Base-by-base conservation (phyloP, 768 basidiomycete genomes). In the Filobasidium wieringae region DNA sequence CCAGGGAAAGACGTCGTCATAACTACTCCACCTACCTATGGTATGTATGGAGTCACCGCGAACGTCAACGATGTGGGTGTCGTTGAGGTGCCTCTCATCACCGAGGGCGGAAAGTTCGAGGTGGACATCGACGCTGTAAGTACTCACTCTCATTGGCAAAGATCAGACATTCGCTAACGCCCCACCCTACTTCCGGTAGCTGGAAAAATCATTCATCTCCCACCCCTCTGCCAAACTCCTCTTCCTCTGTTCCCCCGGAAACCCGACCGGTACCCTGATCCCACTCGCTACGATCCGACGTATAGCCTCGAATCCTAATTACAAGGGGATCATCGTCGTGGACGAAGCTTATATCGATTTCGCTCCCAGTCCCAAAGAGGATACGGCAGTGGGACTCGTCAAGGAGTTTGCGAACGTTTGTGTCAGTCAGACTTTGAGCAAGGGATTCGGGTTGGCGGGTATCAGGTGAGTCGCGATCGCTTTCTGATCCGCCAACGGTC, bases 331-430 rank as follows among this genome's bases (percentile, higher is more conserved):
- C 60, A 84, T 96, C 36, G 80, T 93, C 29, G 84, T 97, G 5
- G 95, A 99, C 68, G 95, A 99, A 72, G 95, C 95, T 0, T 97
- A 99, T 75, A 86, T 97, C 69, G 95, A 99, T 72, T 99, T 97
- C 66, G 82, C 86, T 0, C 79, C 79, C 0, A 27, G 29, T 47
- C 43, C 43, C 14, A 71, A 78, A 8, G 78, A 77, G 17, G 74
- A 78, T 29, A 86, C 84, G 40, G 87, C 88, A 0, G 82, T 79
- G 14, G 76, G 79, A 3, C 77, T 97, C 26, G 78, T 95, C 53
- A 78, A 82, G 57, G 81, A 87, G 49, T 97, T 87, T 68, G 82
- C 81, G 9, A 99, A 99, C 67, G 64, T 99, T 12, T 85, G 86
- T 67, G 89, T 99, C n/a, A 82, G 88, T 79, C 95, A 99, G 70